Evolutionary conservation across 139 green algal species (phyloP).

Genomic region (Micractinium sp.): DNA sequence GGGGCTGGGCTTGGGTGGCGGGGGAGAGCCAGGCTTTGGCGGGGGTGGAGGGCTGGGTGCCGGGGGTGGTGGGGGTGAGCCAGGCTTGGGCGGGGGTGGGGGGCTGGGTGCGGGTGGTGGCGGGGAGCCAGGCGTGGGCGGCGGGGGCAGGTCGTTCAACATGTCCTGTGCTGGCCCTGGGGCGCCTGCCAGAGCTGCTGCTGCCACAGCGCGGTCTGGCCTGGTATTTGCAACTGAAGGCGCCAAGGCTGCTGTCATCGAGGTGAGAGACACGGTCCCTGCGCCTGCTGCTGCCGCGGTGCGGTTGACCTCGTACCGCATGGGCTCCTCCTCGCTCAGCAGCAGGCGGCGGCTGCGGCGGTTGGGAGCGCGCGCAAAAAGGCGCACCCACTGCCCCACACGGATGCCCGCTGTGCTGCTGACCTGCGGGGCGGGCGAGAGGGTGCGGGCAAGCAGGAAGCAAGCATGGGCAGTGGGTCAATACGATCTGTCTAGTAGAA

Average conservation of each 20-base stretch:
- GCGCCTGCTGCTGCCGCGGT: background rate
- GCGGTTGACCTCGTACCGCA: background rate
- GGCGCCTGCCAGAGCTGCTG: too few relatives aligned
- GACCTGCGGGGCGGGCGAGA: too few relatives aligned
- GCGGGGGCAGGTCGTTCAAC: too few relatives aligned
- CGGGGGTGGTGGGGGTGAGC: background rate
- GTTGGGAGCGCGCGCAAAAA: background rate
- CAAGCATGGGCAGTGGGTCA: too few relatives aligned
- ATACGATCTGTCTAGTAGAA: too few relatives aligned
- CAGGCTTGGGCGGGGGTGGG: background rate
- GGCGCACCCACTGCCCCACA: slow-evolving; percentile 7
- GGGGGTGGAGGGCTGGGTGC: background rate
- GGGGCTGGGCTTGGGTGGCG: background rate
- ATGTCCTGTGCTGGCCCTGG: too few relatives aligned
- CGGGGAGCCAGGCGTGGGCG: background rate
- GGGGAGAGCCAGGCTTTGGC: background rate
- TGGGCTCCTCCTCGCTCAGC: background rate
- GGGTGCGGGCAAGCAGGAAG: too few relatives aligned
- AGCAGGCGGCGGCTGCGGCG: background rate
- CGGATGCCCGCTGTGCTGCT: background rate
- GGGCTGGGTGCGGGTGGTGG: background rate
- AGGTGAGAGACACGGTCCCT: background rate
- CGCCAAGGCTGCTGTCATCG: background rate
- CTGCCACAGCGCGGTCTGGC: too few relatives aligned
- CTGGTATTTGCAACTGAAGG: background rate